Base-by-base conservation (phyloP, 2,329 filamentous ascomycete species). In the Mollisiaceae sp. region DNA sequence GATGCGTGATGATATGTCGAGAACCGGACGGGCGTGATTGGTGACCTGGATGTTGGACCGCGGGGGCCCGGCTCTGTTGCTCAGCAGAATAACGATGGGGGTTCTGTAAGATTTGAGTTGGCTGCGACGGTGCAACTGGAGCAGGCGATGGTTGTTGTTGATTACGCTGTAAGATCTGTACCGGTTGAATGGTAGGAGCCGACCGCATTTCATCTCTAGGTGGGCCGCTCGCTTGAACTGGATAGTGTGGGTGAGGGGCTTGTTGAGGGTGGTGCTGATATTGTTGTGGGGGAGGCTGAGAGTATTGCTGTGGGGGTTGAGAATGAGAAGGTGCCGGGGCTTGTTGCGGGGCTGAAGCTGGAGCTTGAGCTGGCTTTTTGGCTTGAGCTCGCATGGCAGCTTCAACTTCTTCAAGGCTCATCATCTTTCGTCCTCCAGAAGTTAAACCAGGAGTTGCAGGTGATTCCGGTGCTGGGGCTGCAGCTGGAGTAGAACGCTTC, bases 321-420 rank as follows among this genome's bases (percentile, higher is more conserved):
- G 65, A 65, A 27, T 62, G 60, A 27, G 60, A 60, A 27, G 64
- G 62, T 45, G 45, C 39, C 45, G 63, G 65, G 36, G 36, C 45
- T 67, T 59, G 75, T 54, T 66, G 69, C 11, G 59, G 64, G n/a
- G 66, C 54, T 65, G 65, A 66, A 20, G 58, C 69, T 45, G 74
- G 76, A 45, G 75, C 75, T 59, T 78, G 77, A 70, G 79, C 73
- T 12, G 82, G 79, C 67, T 83, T 84, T 72, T 86, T 85, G 38
- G 86, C 80, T 71, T 94, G 90, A 39, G 86, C 84, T 66, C 91
- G 88, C 90, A 99, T 94, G 69, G 93, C 89, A 62, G 94, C 94
- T 80, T 99, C 95, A 22, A 99, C 94, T 80, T 99, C 95, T 77
- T 98, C 95, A 74, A 99, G 79, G 74, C 93, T 98, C 91, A 99